Base-by-base conservation (phyloP, 1,284 basidiomycete genomes). In the Rhodotorula mucilaginosa region DNA sequence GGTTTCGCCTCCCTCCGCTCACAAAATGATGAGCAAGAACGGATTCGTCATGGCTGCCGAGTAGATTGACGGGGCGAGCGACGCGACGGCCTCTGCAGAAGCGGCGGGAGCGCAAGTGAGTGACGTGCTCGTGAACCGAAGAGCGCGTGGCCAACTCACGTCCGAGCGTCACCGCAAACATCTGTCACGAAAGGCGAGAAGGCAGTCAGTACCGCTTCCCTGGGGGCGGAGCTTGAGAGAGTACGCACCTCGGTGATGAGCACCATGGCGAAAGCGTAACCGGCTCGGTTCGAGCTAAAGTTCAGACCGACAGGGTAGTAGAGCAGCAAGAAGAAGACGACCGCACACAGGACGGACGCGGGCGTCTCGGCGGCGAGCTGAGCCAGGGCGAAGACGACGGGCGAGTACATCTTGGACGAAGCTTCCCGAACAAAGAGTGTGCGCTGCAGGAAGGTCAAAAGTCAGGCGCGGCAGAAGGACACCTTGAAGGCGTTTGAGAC, bases 291-390 rank as follows among this genome's bases (percentile, higher is more conserved):
- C 49, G 77, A 77, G 6, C 70, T 78, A 13, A 63, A 71, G 61
- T 80, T 72, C 79, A 90, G 91, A 66, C 87, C 88, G 66, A 89
- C 87, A 0, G 90, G 89, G 71, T 76, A 79, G 78, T 71, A 21
- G 71, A 79, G 52, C 34, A 83, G 81, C 49, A 88, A 83, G 89
- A 89, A 93, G 83, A 92, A 94, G 0, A 88, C 84, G 66, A 88
- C 80, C 1, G 86, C 88, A 74, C 90, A 93, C 5, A 90, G 74
- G 47, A 77, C 51, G 58, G 87, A 90, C 82, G 91, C 90, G 2
- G 90, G 92, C 74, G 90, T 86, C 81, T 95, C 92, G 67, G 91
- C 90, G 29, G 91, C 80, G 56, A 94, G 84, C 79, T 93, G 92
- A 26, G 60, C 51, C 8, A 91, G 85, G 19, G 92, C 90, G 79